Percentiles rank a stretch among this genome's conserved stretches.
Conservation (phyloP, 192 early-diverging fungal genomes). For the Coemansia sp. region DNA sequence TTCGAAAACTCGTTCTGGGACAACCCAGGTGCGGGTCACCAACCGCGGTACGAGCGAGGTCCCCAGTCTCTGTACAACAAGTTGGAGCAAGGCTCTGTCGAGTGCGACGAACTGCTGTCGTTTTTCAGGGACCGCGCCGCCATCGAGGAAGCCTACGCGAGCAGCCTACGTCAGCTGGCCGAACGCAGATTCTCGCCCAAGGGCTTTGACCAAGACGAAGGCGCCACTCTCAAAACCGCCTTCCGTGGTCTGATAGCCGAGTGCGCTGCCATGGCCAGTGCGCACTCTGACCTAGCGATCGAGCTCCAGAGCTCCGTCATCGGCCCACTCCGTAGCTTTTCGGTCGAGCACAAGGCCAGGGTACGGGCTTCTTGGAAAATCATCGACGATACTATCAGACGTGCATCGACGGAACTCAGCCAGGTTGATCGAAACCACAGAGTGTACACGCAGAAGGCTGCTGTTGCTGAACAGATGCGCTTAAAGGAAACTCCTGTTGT, state of each 20-base stretch:
- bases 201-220: constrained; percentile 51
- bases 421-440: constrained; percentile 47
- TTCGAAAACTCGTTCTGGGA: constrained; percentile 55
- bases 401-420: constrained; percentile 31
- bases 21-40: constrained; percentile 45
- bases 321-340: constrained; percentile 40
- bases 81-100: constrained; percentile 43
- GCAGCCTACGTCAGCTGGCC: constrained; percentile 31
- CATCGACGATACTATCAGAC: constrained; percentile 40
- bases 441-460: constrained; percentile 46
- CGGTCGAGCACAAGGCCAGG: constrained; percentile 44
- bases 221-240: constrained; percentile 49
- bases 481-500: constrained; percentile 17
- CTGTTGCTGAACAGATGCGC: constrained; percentile 38
- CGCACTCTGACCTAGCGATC: constrained; percentile 35
- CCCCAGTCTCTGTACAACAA: constrained; percentile 45
- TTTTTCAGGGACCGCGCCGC: constrained; percentile 44
- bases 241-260: constrained; percentile 45
- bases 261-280: constrained; percentile 29
- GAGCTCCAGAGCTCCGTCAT: constrained; percentile 47
- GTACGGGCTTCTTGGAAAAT: constrained; percentile 46
- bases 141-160: constrained; percentile 46
- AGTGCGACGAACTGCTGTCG: constrained; percentile 45
- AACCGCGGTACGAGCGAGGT: constrained; percentile 44
- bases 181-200: constrained; percentile 19